Evolutionary conservation across 2,329 filamentous ascomycete species (phyloP), one percentile per base, ranked within the genome.

Genomic region (Epichloe uncinata): DNA sequence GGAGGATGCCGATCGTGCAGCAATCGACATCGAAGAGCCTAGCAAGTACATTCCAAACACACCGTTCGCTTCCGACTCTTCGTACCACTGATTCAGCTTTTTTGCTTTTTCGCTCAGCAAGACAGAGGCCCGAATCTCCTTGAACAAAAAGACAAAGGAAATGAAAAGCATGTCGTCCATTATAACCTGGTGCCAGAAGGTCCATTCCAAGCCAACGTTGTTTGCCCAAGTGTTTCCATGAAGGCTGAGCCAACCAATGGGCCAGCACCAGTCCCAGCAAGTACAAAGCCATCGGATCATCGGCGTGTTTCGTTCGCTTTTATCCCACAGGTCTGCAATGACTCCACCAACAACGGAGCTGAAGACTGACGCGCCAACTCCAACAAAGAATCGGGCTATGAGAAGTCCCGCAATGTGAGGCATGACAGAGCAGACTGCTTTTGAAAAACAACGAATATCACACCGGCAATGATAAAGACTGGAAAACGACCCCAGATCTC

Each of bases 261-360:
- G 0, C 89, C 90, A 1, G 84, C 68, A 0, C 88, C 88, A 0
- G 88, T 94, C 0, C 88, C 91, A 9, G 84, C 74, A 0, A 96
- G 69, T 0, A 88, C 89, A 3, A 74, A 73, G 0, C 84, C 87
- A n/a, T 84, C 85, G 64, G 95, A 96, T 0, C 91, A 96, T 95
- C 0, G 90, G 86, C 0, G 84, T 88, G 58, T 96, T 95, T 35
- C 91, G 75, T 42, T 86, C 82, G 52, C 85, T 70, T 9, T 86
- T 80, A 45, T 83, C 78, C 69, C 89, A 95, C 52, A 95, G 78
- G 60, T 96, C 90, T 47, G 85, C 84, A 40, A 96, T 84, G 4
- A 96, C 85, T 3, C 90, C 90, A n/a, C 90, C 90, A 0, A 95
- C 84, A 75, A 95, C 90, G 20, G 87, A 93, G 42, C 84, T 88